Percentiles rank a stretch among this genome's conserved stretches.
Evolutionary conservation across 2,329 filamentous ascomycete species (phyloP).

Genomic region (Coniochaeta ligniaria): DNA sequence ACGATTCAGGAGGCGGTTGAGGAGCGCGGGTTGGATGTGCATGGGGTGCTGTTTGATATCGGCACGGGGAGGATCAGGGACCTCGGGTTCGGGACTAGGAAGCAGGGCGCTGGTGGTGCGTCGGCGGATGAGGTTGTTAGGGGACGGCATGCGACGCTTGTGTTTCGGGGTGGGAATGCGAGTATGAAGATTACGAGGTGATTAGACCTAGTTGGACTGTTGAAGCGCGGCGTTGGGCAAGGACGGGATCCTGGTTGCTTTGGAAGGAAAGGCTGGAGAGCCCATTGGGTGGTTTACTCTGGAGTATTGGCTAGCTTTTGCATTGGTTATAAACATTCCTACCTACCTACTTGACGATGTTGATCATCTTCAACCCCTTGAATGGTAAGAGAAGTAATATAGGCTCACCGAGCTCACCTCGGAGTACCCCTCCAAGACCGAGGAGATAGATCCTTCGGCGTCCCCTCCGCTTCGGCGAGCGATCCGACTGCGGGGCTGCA

Average conservation of each 20-base stretch:
- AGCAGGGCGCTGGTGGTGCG: slow-evolving; percentile 8
- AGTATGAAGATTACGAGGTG: slow-evolving; percentile 19
- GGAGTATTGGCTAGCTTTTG: background rate
- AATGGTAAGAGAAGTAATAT: background rate
- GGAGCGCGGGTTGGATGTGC: slow-evolving; percentile 64
- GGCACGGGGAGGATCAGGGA: slow-evolving; percentile 39
- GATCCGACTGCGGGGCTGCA: too few species aligned
- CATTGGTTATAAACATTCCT: background rate
- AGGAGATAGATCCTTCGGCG: background rate
- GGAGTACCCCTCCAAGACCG: background rate
- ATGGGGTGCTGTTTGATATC: slow-evolving; percentile 71
- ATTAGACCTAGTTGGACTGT: background rate
- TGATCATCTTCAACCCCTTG: background rate
- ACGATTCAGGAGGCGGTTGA: slow-evolving; percentile 63
- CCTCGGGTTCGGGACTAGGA: slow-evolving; percentile 35
- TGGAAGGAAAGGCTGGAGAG: background rate
- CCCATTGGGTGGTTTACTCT: background rate
- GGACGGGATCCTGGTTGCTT: background rate
- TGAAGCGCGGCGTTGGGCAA: background rate
- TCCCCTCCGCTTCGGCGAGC: background rate
- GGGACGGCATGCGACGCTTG: slow-evolving; percentile 41
- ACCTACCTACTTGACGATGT: background rate
- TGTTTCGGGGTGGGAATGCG: slow-evolving; percentile 36
- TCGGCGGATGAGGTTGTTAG: slow-evolving; percentile 28
- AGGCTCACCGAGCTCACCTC: background rate